Conservation (phyloP, 352 stramenopile genomes). For the Phytophthora rubi region DNA sequence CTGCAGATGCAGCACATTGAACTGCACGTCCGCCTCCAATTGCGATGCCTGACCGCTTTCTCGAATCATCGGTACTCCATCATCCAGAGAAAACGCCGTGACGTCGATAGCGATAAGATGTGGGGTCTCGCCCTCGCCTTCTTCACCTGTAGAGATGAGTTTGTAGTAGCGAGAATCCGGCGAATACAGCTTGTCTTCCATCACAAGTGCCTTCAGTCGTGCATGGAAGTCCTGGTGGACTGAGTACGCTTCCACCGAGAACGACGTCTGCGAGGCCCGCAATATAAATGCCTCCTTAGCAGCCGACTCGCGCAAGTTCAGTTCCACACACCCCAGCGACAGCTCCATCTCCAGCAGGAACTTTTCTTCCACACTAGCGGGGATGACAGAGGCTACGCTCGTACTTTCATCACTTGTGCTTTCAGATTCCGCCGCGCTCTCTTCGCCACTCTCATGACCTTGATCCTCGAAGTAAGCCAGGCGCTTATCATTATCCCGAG, state of each 20-base stretch:
- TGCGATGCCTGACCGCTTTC: constrained; percentile 26
- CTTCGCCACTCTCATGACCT: constrained; percentile 25
- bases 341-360: constrained; percentile 60
- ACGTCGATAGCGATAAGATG: constrained; percentile 64
- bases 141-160: constrained; percentile 67
- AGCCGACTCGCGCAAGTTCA: constrained; percentile 59
- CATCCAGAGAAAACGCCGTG: constrained; percentile 40
- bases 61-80: constrained; percentile 6
- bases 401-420: constrained; percentile 18
- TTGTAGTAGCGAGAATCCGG: constrained; percentile 58
- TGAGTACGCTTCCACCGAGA: constrained; percentile 52
- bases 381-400: neutral
- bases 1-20: constrained; percentile 79
- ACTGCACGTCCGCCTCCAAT: constrained; percentile 61
- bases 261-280: constrained; percentile 52
- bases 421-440: constrained; percentile 21
- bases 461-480: constrained; percentile 34
- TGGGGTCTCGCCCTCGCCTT: constrained; percentile 23
- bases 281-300: constrained; percentile 62
- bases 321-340: constrained; percentile 53
- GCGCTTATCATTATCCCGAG: constrained; percentile 13
- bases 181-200: constrained; percentile 75
- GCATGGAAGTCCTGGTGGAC: constrained; percentile 58
- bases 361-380: constrained; percentile 37
- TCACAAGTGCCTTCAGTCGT: constrained; percentile 57